A percentile compares a stretch with the other conserved stretches of the same genome.
These are phyloP conservation scores for Malus domestica DNA, from an alignment of 306 rosid genomes.

Conservation along the genomic window DNA sequence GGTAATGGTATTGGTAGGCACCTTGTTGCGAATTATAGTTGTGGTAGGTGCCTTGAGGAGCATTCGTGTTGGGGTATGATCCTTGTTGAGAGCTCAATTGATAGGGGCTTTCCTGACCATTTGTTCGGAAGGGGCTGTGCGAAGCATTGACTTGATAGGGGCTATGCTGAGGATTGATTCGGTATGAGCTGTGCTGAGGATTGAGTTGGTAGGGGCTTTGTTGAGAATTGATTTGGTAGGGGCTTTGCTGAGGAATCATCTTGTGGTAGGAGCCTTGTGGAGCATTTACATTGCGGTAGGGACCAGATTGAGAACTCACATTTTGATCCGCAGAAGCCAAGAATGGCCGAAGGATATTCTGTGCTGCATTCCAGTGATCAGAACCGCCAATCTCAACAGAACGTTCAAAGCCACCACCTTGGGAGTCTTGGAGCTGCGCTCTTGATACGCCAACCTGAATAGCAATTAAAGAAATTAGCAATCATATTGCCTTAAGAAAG, in stretches of 20 bases:
- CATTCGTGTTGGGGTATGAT: conserved; percentile 12
- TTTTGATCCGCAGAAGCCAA: conserved; percentile 18
- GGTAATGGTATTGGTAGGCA: conserved; percentile 16
- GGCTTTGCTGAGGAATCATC: background rate
- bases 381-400: conserved; percentile 14
- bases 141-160: conserved; percentile 1
- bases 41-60: conserved; percentile 6
- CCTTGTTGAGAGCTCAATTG: conserved; percentile 19
- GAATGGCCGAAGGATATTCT: conserved; percentile 11
- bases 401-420: conserved; percentile 2
- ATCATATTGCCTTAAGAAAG: background rate
- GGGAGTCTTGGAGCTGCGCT: conserved; percentile 14
- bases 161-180: conserved; percentile 5
- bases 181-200: conserved; percentile 14
- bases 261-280: background rate
- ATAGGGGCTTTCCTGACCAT: conserved; percentile 14
- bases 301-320: conserved; percentile 7
- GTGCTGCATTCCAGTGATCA: conserved; percentile 13
- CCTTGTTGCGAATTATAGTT: conserved; percentile 14
- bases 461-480: background rate
- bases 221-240: conserved; percentile 1
- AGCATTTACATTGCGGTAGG: conserved; percentile 5
- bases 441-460: conserved; percentile 22
- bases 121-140: background rate
- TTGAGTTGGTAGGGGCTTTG: conserved; percentile 10